These are phyloP conservation scores for Triticum turgidum DNA, from an alignment of 176 grass and related monocot species.

Conservation along the genomic window DNA sequence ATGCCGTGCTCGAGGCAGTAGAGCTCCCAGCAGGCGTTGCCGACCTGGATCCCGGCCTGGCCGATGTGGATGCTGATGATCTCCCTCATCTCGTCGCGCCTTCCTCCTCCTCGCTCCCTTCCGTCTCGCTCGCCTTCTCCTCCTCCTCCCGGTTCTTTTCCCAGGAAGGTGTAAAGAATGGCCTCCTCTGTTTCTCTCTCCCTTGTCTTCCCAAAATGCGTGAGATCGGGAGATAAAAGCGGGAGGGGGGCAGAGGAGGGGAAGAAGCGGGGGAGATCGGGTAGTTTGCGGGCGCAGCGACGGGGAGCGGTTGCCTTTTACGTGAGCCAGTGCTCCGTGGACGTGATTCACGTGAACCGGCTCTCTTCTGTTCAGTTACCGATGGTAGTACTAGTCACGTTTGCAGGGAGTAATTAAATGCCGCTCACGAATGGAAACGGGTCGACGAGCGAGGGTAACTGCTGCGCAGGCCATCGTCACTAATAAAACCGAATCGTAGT, in stretches of 20 bases:
- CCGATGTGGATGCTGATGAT: slow-evolving; percentile 97
- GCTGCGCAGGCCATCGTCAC: neutral
- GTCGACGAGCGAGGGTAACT: neutral
- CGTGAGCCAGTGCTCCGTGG: neutral
- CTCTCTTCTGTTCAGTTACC: neutral
- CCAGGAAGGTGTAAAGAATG: neutral
- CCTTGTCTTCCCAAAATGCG: slow-evolving; percentile 38
- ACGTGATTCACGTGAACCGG: slow-evolving; percentile 16
- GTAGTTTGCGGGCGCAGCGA: neutral
- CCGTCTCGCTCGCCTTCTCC: no score
- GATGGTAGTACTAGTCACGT: neutral
- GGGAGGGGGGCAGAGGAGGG: neutral
- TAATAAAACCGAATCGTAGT: no score
- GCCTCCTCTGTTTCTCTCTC: slow-evolving; percentile 17
- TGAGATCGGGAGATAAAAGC: slow-evolving; percentile 58
- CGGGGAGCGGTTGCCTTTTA: slow-evolving; percentile 28
- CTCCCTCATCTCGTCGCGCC: slow-evolving; percentile 61
- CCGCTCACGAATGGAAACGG: neutral
- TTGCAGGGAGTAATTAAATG: neutral
- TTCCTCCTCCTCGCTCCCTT: neutral
- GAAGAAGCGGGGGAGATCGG: neutral
- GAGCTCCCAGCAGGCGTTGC: slow-evolving; percentile 93
- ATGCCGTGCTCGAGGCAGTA: slow-evolving; percentile 98
- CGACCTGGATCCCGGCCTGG: slow-evolving; percentile 91
- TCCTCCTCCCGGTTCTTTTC: neutral